Evolutionary conservation across 768 basidiomycete species (phyloP).

Genomic region (Saitozyma podzolica): DNA sequence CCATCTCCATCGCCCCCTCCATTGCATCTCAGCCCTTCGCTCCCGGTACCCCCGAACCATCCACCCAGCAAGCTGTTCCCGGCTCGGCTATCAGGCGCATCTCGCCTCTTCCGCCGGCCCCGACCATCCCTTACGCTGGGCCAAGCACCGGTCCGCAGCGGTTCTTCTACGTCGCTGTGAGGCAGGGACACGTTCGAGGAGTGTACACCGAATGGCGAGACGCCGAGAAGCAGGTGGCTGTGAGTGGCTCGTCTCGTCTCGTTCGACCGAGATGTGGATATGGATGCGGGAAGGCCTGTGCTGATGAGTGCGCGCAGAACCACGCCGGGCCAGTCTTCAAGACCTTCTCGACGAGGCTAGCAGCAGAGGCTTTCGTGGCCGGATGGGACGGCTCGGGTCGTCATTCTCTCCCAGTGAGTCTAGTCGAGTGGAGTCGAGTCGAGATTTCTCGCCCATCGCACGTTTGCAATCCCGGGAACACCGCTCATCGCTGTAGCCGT

Average conservation of each 20-base stretch:
- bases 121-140: slow-evolving; percentile 1
- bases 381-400: slow-evolving; percentile 44
- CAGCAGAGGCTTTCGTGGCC: slow-evolving; percentile 44
- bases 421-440: too few species aligned
- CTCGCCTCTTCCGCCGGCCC: neutral
- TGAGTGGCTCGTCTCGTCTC: slow-evolving; percentile 20
- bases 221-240: slow-evolving; percentile 39
- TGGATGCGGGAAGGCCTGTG: neutral
- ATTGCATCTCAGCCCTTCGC: neutral
- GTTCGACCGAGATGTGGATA: neutral
- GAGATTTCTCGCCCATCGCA: too few species aligned
- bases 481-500: slow-evolving; percentile 13
- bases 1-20: neutral
- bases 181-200: slow-evolving; percentile 31
- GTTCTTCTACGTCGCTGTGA: slow-evolving; percentile 39
- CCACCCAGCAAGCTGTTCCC: neutral
- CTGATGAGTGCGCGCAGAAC: slow-evolving; percentile 10
- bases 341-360: slow-evolving; percentile 46
- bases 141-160: slow-evolving; percentile 14
- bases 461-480: too few species aligned
- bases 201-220: slow-evolving; percentile 42
- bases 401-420: slow-evolving; percentile 41
- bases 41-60: neutral
- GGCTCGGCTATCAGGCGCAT: neutral
- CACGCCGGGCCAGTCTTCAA: slow-evolving; percentile 36